A percentile compares a stretch with the other conserved stretches of the same genome.
These are phyloP conservation scores for Ceratocystis cacaofunesta DNA, from an alignment of 2,329 filamentous ascomycete genomes.

Conservation along the genomic window DNA sequence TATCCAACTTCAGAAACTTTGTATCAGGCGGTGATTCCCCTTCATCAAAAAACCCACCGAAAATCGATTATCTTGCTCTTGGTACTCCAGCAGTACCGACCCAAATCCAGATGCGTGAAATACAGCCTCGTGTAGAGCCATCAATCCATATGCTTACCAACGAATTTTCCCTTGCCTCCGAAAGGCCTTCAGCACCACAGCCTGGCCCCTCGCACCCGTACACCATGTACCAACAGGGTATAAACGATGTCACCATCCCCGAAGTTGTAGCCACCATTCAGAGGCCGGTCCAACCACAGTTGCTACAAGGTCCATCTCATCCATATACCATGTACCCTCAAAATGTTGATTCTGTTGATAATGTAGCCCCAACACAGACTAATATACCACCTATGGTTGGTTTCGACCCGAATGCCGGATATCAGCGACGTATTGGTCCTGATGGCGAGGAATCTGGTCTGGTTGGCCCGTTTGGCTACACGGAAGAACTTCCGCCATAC, in stretches of 20 bases:
- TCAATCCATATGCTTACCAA: conserved; percentile 7
- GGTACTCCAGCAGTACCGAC: background rate
- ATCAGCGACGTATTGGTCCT: conserved; percentile 57
- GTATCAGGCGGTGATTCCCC: background rate
- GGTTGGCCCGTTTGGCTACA: conserved; percentile 74
- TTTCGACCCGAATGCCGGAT: conserved; percentile 48
- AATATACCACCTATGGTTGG: conserved; percentile 59
- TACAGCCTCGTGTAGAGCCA: background rate
- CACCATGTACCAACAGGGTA: conserved; percentile 17
- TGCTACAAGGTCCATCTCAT: conserved; percentile 50
- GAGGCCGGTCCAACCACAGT: conserved; percentile 1
- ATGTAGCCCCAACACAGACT: conserved; percentile 26
- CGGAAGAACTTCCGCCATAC: conserved; percentile 84
- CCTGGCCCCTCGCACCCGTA: conserved; percentile 16
- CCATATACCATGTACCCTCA: conserved; percentile 78
- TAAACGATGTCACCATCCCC: conserved; percentile 6
- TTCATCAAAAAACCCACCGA: conserved; percentile 10
- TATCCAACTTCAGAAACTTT: background rate
- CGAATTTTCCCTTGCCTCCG: conserved; percentile 13
- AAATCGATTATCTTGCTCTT: conserved; percentile 12
- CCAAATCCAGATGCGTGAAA: background rate
- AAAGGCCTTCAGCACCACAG: conserved; percentile 7
- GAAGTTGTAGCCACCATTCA: background rate
- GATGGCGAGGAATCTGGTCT: conserved; percentile 85
- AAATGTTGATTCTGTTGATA: conserved; percentile 58